Evolutionary conservation across 1,284 basidiomycete species (phyloP), one percentile per base, ranked within the genome.

Genomic region (Tylopilus orsonianus): DNA sequence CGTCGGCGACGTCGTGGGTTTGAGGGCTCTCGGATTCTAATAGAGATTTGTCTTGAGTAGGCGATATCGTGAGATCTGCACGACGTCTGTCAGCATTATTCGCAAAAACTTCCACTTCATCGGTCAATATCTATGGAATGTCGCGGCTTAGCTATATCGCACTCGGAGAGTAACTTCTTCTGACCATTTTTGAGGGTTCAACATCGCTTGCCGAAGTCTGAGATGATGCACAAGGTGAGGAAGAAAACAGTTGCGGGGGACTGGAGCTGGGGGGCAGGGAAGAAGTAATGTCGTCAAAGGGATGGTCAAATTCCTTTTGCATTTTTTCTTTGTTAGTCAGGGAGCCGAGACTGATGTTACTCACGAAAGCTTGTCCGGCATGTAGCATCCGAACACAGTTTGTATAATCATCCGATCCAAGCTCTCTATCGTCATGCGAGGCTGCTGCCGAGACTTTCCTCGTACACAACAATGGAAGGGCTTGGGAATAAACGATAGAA

Each of bases 181-280:
- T 8, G 27, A 62, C 65, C 52, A 16, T 48, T 45, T 53, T 47
- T 12, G 45, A 43, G 16, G 46, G 30, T 4, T 52, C 47, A 34
- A 13, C 3, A 5, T 40, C 52, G 13, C 33, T 19, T 2, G 22
- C n/a, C 2, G 71, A 73, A 14, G 69, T 67, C 42, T 70, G 71
- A 33, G 77, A 74, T 5, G 70, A 71, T 33, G 59, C 56, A 10
- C 57, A 56, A n/a, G 74, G 70, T 3, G 78, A 75, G 14, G 78
- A 79, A 27, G 74, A 72, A 52, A 80, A 77, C 16, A 77, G 26
- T 12, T 58, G 58, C 4, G 59, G 58, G 18, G 77, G 78, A 50
- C 78, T 81, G 2, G 80, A 83, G 41, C 70, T 74, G 23, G 72
- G 75, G 16, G 73, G 72, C 2, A 74, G 71, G 33, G 73, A 73